These are phyloP conservation scores for Fusarium verrucosum DNA, from an alignment of 2,329 filamentous ascomycete species.

Conservation along the genomic window DNA sequence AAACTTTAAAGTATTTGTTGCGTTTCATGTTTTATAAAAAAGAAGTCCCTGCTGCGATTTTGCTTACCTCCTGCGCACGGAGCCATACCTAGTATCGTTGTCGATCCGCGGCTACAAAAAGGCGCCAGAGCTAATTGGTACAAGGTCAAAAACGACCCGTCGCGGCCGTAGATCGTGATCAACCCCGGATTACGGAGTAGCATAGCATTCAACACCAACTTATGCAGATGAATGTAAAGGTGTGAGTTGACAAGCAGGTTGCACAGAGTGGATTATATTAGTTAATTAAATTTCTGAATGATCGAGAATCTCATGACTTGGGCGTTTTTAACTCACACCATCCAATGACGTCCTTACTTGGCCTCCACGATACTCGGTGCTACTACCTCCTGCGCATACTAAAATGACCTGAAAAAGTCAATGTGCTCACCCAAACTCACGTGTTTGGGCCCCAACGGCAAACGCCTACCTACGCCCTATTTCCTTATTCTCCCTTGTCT, in stretches of 20 bases:
- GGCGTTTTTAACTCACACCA: not conserved
- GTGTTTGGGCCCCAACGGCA: constrained; percentile 30
- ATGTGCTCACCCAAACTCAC: constrained; percentile 23
- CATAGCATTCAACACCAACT: constrained; percentile 12
- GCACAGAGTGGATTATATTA: not conserved
- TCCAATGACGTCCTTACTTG: constrained; percentile 14
- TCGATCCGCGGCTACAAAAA: constrained; percentile 20
- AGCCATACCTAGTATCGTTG: not conserved
- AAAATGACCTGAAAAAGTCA: constrained; percentile 11
- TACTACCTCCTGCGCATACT: too few relatives aligned
- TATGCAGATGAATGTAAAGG: not conserved
- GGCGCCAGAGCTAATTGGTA: constrained; percentile 27
- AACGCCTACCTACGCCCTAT: constrained; percentile 1
- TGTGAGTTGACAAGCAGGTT: not conserved
- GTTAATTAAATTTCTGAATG: not conserved
- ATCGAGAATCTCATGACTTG: not conserved
- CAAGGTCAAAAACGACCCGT: not conserved
- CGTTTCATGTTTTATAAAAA: not conserved
- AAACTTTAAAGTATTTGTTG: not conserved
- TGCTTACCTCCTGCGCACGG: not conserved
- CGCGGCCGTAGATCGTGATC: constrained; percentile 28
- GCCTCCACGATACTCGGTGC: not conserved
- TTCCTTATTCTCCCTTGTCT: constrained; percentile 13
- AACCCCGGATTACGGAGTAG: constrained; percentile 15
- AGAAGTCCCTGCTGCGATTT: not conserved